phyloP scores from a whole-genome alignment of 2,329 filamentous ascomycete species.

The Hypoxylon sp. region DNA sequence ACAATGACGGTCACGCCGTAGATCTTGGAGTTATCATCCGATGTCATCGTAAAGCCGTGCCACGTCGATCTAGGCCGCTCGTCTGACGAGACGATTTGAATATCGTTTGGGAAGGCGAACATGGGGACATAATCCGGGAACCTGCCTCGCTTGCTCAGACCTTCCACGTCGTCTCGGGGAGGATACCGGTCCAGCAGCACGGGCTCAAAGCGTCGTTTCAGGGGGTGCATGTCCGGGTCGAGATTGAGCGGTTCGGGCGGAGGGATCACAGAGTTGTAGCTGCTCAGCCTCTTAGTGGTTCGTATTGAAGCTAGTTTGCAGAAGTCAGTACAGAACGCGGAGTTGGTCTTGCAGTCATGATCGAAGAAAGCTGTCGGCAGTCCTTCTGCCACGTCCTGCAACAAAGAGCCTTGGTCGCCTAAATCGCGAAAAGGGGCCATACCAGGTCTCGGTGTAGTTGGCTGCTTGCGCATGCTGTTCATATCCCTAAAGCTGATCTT shows the following conservation, averaged over 20 bases:
- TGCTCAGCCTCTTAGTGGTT: slow-evolving; percentile 88
- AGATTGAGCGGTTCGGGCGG: slow-evolving; percentile 88
- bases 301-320: slow-evolving; percentile 64
- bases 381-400: slow-evolving; percentile 34
- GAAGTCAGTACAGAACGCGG: slow-evolving; percentile 44
- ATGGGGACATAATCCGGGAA: slow-evolving; percentile 99
- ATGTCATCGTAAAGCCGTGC: slow-evolving; percentile 99
- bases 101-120: slow-evolving; percentile 99
- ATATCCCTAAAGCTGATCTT: slow-evolving; percentile 94
- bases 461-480: slow-evolving; percentile 91
- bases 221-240: slow-evolving; percentile 92
- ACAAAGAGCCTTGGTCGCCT: slow-evolving; percentile 21
- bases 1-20: slow-evolving; percentile 92
- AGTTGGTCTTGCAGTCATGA: slow-evolving; percentile 37
- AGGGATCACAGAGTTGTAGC: slow-evolving; percentile 98
- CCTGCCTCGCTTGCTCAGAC: slow-evolving; percentile 78
- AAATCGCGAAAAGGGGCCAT: slow-evolving; percentile 51
- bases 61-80: slow-evolving; percentile 94
- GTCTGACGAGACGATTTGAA: slow-evolving; percentile 94
- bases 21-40: slow-evolving; percentile 87
- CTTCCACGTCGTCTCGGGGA: slow-evolving; percentile 80
- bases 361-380: slow-evolving; percentile 35
- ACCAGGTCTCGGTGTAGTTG: slow-evolving; percentile 78
- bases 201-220: slow-evolving; percentile 93
- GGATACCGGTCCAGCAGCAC: slow-evolving; percentile 96